Evolutionary conservation across 768 basidiomycete species (phyloP), one percentile per base, ranked within the genome.

Genomic region (Xanthoconium purpureum): DNA sequence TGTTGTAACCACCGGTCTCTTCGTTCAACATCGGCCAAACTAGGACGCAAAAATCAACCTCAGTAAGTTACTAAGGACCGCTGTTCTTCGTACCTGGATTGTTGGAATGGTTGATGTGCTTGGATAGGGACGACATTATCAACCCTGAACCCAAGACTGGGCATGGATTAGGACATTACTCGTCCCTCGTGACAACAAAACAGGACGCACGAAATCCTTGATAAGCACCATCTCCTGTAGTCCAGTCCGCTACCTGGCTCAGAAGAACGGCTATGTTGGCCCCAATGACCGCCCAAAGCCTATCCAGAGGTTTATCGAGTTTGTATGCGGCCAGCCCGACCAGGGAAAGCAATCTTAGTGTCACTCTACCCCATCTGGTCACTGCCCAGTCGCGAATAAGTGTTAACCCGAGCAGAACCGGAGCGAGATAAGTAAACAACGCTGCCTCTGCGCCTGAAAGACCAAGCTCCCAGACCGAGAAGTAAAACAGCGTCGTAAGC

Each of bases 381-480:
- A 74, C 68, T 14, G 77, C 75, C 72, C 81, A 81, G 5, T 70
- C 66, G 35, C 76, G 72, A 29, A 87, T 40, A 1, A 76, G 67
- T 2, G 75, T 63, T 40, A 80, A 69, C 0, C 79, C 74, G 13
- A 94, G 78, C 14, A 91, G 65, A 6, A 80, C 59, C 0, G 91
- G 90, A 0, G 92, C 84, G 29, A 95, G 79, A 9, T 84, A 83
- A 9, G 82, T 79, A 10, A 94, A 74, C 4, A 92, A 73, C 0
- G 91, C 81, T 15, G 91, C 76, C 66, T 96, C 94, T 36, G 87
- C 82, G 6, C 94, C 94, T 12, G 89, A 84, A 32, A 95, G 78
- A 29, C 88, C 91, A 17, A 94, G 84, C 66, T 91, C 81, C 93
- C 93, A 94, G 18, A 96, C 84, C 28, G 90, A 93, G 74, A 92